Conservation (phyloP, 164 flowering plant species). For the Dillenia turbinata region DNA sequence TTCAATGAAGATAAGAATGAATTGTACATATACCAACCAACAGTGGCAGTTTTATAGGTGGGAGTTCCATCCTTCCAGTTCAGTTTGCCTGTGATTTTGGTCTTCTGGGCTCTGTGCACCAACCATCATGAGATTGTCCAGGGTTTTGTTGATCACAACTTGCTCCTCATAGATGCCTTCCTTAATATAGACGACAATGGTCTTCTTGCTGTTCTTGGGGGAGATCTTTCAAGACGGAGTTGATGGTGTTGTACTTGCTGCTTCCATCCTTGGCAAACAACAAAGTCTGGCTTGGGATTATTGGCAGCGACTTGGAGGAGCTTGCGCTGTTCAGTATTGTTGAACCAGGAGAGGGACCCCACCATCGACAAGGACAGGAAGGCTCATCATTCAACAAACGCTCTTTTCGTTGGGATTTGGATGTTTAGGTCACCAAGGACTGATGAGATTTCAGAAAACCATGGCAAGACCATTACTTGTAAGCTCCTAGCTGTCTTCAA, state of each 20-base stretch:
- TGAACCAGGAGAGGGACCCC: conserved; percentile 33
- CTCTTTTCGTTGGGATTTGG: conserved; percentile 14
- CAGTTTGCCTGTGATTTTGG: conserved; percentile 34
- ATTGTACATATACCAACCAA: conserved; percentile 28
- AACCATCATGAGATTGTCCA: conserved; percentile 30
- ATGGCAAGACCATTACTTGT: conserved; percentile 61
- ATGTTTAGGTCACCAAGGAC: conserved; percentile 23
- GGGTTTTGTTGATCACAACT: conserved; percentile 13
- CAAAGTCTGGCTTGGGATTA: conserved; percentile 23
- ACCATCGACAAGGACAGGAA: conserved; percentile 8
- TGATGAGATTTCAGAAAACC: conserved; percentile 25
- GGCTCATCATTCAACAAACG: conserved; percentile 16
- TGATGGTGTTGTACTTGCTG: conserved; percentile 41
- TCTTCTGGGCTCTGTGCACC: conserved; percentile 52
- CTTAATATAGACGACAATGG: conserved; percentile 43
- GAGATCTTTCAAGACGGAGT: conserved; percentile 24
- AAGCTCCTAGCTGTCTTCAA: conserved; percentile 37
- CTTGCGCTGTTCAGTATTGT: conserved; percentile 12
- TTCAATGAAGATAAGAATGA: no score
- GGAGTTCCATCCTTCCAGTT: conserved; percentile 32
- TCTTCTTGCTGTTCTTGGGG: conserved; percentile 19
- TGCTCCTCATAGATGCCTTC: conserved; percentile 45
- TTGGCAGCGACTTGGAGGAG: conserved; percentile 13
- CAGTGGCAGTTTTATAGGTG: conserved; percentile 40
- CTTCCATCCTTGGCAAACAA: conserved; percentile 61